Evolutionary conservation across 192 early-diverging fungal species (phyloP).

Genomic region (Backusella psychrophila): DNA sequence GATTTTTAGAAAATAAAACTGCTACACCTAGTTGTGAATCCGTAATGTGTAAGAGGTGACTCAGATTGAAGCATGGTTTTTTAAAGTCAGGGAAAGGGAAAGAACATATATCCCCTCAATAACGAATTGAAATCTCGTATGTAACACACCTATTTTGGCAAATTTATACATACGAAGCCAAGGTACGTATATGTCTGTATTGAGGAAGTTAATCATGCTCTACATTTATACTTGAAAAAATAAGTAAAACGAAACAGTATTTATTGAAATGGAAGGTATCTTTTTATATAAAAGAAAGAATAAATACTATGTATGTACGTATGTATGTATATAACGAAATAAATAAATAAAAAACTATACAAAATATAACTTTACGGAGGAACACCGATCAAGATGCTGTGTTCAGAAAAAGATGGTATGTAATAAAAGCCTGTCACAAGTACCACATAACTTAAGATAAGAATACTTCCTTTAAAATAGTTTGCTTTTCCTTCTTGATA

Average conservation of each 20-base stretch:
- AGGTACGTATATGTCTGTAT: neutral
- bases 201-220: neutral
- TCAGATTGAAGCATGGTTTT: neutral
- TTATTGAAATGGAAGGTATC: neutral
- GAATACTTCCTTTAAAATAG: conserved; percentile 95
- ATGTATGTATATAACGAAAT: neutral
- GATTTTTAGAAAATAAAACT: neutral
- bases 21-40: neutral
- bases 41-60: neutral
- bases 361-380: neutral
- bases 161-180: neutral
- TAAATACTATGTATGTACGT: neutral
- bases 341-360: neutral
- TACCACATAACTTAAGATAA: conserved; percentile 83
- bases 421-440: conserved; percentile 80
- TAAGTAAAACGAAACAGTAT: neutral
- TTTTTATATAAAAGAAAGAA: neutral
- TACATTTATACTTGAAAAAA: too few species aligned
- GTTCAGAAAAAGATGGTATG: conserved; percentile 46
- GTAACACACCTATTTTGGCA: neutral
- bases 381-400: conserved; percentile 18
- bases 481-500: conserved; percentile 95
- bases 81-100: neutral
- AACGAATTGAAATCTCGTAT: too few species aligned
- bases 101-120: too few species aligned